Evolutionary conservation across 805 yeast genomes (phyloP), one percentile per base, ranked within the genome.

Genomic region (Brettanomyces naardenensis): DNA sequence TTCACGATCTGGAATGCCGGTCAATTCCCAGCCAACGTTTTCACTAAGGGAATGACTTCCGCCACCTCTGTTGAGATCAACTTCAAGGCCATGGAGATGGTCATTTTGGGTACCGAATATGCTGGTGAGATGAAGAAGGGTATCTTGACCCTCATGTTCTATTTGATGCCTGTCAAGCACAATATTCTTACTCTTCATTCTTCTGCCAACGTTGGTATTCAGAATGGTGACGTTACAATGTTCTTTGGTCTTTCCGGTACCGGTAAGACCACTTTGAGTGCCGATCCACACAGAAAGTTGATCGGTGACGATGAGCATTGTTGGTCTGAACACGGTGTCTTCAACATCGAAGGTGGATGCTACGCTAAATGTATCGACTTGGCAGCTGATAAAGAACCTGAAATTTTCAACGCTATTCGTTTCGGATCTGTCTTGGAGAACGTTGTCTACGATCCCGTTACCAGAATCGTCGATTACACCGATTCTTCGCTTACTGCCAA

Each of bases 91-190:
- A 89, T 89, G 96, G 98, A 92, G 71, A 90, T 92, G 98, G 88
- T 90, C 47, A 92, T 90, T 57, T 73, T 92, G 53, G 98, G 98
- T 66, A 90, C 97, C 32, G 98, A 90, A 71, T 90, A 90, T 59
- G 98, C 98, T 39, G 98, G 98, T 57, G 98, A 90, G 73, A 90
- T 90, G 98, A 90, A 90, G 74, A 90, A 90, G 73, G 98, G 98
- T 70, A 88, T 90, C 56, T 88, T 90, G 76, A 88, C 97, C 18
- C 97, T 90, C 44, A 90, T 90, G 98, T 90, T 92, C 70, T 90
- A 90, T 73, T 73, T 92, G 64, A 89, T 89, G 97, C 98, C 98
- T 40, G 80, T 92, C 52, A 86, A 75, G 64, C 84, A 89, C 71
- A 66, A 85, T 55, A 88, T 90, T 43, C 77, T 90, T 60, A 92